Percentiles rank a stretch among this genome's conserved stretches.
Conservation (phyloP, 495 filamentous ascomycete genomes). For the Penicillium salamii region DNA sequence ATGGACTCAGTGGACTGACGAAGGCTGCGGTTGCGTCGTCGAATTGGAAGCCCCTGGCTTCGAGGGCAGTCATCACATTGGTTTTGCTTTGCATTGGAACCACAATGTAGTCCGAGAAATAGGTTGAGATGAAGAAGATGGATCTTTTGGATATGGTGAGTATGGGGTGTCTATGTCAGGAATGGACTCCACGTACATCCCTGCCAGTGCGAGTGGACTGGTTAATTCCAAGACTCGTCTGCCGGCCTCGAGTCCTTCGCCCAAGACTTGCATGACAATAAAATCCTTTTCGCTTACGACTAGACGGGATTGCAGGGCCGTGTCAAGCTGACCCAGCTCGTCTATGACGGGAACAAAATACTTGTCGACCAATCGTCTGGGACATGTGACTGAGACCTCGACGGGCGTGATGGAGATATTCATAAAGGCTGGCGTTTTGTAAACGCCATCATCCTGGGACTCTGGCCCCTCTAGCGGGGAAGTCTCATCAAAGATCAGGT, state of each 20-base stretch:
- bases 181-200: conserved; percentile 59
- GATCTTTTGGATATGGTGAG: conserved; percentile 46
- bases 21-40: conserved; percentile 69
- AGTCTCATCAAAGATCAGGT: conserved; percentile 71
- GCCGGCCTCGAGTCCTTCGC: conserved; percentile 87
- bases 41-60: conserved; percentile 80
- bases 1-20: conserved; percentile 43
- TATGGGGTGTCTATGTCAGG: neutral
- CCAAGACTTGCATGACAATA: conserved; percentile 82
- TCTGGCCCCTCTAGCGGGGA: conserved; percentile 26
- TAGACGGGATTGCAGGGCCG: conserved; percentile 47
- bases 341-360: conserved; percentile 72
- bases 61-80: conserved; percentile 72
- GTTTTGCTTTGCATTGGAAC: conserved; percentile 72
- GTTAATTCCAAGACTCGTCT: conserved; percentile 90
- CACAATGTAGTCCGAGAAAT: conserved; percentile 95
- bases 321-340: conserved; percentile 31
- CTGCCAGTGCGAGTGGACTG: conserved; percentile 83
- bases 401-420: conserved; percentile 91
- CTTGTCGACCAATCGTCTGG: conserved; percentile 62
- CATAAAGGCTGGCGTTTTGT: conserved; percentile 69
- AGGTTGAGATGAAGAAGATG: conserved; percentile 98
- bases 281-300: conserved; percentile 80
- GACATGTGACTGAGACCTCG: conserved; percentile 91
- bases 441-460: conserved; percentile 19